A percentile compares a stretch with the other conserved stretches of the same genome.
Conservation (phyloP, 2,329 filamentous ascomycete genomes). For the Diaporthe sp. region DNA sequence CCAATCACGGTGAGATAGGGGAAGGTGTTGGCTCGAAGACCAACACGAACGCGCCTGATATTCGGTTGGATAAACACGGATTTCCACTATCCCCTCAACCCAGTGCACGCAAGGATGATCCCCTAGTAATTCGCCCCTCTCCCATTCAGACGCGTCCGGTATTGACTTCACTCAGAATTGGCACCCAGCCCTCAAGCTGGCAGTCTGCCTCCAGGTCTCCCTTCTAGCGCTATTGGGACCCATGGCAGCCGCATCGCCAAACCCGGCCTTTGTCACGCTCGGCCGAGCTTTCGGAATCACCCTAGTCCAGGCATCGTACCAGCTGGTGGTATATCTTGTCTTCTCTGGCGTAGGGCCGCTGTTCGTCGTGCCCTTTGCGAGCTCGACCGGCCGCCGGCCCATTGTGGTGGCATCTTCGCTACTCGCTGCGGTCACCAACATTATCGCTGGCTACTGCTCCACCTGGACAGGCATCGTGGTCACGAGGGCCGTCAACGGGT, state of each 20-base stretch:
- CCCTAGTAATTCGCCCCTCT: neutral
- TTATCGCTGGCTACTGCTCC: constrained; percentile 1
- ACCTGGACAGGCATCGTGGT: constrained; percentile 4
- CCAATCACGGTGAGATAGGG: neutral
- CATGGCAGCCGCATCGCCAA: neutral
- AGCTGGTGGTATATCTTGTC: neutral
- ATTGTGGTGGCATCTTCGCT: neutral
- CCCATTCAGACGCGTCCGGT: neutral
- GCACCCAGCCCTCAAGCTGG: constrained; percentile 1
- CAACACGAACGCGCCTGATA: neutral
- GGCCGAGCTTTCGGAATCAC: neutral
- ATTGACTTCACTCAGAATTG: neutral
- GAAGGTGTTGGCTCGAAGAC: neutral
- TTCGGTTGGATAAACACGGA: constrained; percentile 3
- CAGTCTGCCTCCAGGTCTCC: neutral
- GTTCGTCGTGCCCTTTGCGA: constrained; percentile 2
- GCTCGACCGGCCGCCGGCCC: neutral
- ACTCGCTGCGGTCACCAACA: neutral
- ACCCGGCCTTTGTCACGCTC: neutral
- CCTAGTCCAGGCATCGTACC: neutral
- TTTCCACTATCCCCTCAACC: constrained; percentile 5
- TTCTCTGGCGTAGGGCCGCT: constrained; percentile 1
- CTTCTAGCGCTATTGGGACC: neutral
- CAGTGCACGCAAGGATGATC: constrained; percentile 1
- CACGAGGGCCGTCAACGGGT: neutral